A percentile compares a stretch with the other conserved stretches of the same genome.
Conservation (phyloP, 768 basidiomycete species). For the Kwoniella sp. region DNA sequence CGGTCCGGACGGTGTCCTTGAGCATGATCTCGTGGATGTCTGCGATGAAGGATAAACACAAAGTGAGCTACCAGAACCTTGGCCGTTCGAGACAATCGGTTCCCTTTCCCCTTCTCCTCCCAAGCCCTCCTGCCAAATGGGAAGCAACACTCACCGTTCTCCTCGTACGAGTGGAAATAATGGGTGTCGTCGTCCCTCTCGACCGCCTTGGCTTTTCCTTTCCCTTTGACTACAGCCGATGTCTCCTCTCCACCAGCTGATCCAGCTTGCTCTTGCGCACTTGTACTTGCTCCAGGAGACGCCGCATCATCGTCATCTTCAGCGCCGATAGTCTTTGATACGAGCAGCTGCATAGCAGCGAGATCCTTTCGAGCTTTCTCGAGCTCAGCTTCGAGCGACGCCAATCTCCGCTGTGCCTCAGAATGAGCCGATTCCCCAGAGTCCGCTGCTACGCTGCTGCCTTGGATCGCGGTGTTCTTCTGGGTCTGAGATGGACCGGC, state of each 20-base stretch:
- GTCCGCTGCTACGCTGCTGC: neutral
- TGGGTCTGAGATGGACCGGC: slow-evolving; percentile 18
- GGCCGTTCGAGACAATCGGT: neutral
- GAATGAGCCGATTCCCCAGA: no score
- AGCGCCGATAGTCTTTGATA: slow-evolving; percentile 15
- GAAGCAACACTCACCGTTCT: slow-evolving; percentile 67
- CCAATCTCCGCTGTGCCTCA: slow-evolving; percentile 59
- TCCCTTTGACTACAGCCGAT: slow-evolving; percentile 21
- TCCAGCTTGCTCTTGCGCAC: neutral
- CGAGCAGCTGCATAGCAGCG: slow-evolving; percentile 55
- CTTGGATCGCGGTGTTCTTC: neutral
- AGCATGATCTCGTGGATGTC: slow-evolving; percentile 98
- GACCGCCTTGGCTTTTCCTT: slow-evolving; percentile 39
- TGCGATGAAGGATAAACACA: slow-evolving; percentile 54
- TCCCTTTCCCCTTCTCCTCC: no score
- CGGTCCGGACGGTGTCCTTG: slow-evolving; percentile 88
- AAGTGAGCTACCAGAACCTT: no score
- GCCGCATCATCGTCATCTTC: slow-evolving; percentile 19
- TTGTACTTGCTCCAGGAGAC: neutral
- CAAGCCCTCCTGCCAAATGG: neutral
- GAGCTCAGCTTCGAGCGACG: slow-evolving; percentile 67
- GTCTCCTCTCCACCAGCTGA: neutral
- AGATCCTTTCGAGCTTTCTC: slow-evolving; percentile 63
- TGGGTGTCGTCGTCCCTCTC: slow-evolving; percentile 83
- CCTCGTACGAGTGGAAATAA: slow-evolving; percentile 87